Conservation (phyloP, 495 filamentous ascomycete species). For the Aspergillus panamensis region DNA sequence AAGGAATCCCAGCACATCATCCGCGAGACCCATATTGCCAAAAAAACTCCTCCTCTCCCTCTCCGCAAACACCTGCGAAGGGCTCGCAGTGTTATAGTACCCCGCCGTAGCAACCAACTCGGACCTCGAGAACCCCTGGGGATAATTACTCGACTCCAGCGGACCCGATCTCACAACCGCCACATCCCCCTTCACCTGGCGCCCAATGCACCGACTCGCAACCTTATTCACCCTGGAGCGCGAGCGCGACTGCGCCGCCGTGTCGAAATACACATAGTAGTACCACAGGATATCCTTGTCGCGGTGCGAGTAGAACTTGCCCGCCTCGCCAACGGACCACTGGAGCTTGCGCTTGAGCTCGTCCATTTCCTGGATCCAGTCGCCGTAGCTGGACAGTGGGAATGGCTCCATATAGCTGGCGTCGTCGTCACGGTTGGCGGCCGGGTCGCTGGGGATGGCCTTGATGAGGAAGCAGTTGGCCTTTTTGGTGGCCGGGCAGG, state of each 20-base stretch:
- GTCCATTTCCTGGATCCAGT: background rate
- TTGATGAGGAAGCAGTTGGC: constrained; percentile 12
- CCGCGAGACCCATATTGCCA: background rate
- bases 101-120: background rate
- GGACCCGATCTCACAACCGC: constrained; percentile 3
- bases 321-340: background rate
- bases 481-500: background rate
- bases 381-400: background rate
- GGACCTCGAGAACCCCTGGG: background rate
- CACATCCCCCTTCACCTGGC: constrained; percentile 6
- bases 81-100: background rate
- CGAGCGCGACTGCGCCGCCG: no score
- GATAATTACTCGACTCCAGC: background rate
- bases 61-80: background rate
- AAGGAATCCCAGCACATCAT: background rate
- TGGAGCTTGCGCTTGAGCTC: background rate
- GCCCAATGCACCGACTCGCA: constrained; percentile 2
- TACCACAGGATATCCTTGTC: constrained; percentile 3
- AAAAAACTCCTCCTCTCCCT: background rate
- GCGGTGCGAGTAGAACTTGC: constrained; percentile 10
- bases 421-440: background rate
- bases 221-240: background rate
- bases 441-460: background rate
- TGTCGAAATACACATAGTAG: constrained; percentile 4
- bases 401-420: constrained; percentile 12